Base-by-base conservation (phyloP, 2,329 filamentous ascomycete species). In the Alternaria ethzedia region DNA sequence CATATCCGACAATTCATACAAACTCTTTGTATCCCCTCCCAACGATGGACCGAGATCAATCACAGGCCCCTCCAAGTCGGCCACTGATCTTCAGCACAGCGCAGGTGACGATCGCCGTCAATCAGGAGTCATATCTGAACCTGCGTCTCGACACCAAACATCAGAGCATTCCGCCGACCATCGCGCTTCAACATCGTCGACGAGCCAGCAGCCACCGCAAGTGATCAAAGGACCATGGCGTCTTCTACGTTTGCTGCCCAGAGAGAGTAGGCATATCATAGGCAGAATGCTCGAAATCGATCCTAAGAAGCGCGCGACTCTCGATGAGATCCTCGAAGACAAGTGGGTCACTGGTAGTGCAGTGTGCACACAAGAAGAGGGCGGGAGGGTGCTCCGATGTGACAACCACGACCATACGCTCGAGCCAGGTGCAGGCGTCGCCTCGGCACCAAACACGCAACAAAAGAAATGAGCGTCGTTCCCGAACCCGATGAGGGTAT, bases 161-260 rank as follows among this genome's bases (percentile, higher is more conserved):
- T 74, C 69, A 21, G 72, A 76, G 12, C 49, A 64, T 17, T 28
- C 51, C 15, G 26, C 70, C 21, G 67, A 56, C 57, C 72, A 51
- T 47, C 71, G 70, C 32, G 59, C 54, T 44, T 65, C 70, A 15
- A 68, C 72, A n/a, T 58, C 66, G n/a, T 57, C 70, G 8, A 59
- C 68, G 11, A 70, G 46, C 65, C 54, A 70, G 63, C 91, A 94
- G 77, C 65, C 75, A 44, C 81, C 82, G 51, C 79, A 82, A 28
- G 88, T 93, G 0, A 96, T 99, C 71, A 93, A 94, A 74, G 96
- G 96, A 0, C 96, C 96, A 3, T 97, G 95, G 91, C 88, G 96
- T 50, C 87, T 99, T 46, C 83, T 99, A 28, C 89, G 96, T 45
- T 84, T 98, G 36, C 84, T 99, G 10, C 96, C 96, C 1, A 87